phyloP scores from a whole-genome alignment of 192 early-diverging fungal genomes.

The Backusella liffmaniae region DNA sequence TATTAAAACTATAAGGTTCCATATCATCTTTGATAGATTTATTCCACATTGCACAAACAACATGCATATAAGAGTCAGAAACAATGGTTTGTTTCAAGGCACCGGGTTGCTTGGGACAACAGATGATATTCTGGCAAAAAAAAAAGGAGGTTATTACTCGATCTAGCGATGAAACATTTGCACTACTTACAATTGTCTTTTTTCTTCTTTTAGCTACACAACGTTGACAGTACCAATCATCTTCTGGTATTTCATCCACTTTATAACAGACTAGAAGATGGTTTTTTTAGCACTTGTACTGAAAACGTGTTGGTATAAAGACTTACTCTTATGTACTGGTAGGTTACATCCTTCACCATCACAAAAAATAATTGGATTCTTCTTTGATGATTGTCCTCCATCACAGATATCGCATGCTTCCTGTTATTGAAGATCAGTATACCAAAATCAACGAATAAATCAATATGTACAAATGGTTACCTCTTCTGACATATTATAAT shows the following conservation, averaged over 20 bases:
- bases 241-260: slow-evolving; percentile 41
- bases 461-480: neutral
- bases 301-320: too few species aligned
- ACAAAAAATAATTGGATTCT: slow-evolving; percentile 51
- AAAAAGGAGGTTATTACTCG: too few species aligned
- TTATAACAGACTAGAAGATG: slow-evolving; percentile 40
- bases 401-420: slow-evolving; percentile 45
- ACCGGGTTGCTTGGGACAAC: slow-evolving; percentile 40
- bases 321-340: slow-evolving; percentile 38
- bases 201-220: slow-evolving; percentile 40
- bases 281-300: neutral
- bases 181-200: slow-evolving; percentile 36
- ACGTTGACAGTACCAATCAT: slow-evolving; percentile 50
- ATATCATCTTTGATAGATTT: slow-evolving; percentile 24
- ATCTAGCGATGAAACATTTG: too few species aligned
- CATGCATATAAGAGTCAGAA: slow-evolving; percentile 46
- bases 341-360: slow-evolving; percentile 47
- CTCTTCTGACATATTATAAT: neutral
- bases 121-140: slow-evolving; percentile 31
- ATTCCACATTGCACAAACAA: slow-evolving; percentile 46
- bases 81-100: slow-evolving; percentile 44
- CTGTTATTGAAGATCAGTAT: neutral
- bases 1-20: slow-evolving; percentile 38
- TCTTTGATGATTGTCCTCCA: slow-evolving; percentile 37
- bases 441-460: neutral